Conservation (phyloP, 495 filamentous ascomycete genomes). For the Hypomontagnella monticulosa region DNA sequence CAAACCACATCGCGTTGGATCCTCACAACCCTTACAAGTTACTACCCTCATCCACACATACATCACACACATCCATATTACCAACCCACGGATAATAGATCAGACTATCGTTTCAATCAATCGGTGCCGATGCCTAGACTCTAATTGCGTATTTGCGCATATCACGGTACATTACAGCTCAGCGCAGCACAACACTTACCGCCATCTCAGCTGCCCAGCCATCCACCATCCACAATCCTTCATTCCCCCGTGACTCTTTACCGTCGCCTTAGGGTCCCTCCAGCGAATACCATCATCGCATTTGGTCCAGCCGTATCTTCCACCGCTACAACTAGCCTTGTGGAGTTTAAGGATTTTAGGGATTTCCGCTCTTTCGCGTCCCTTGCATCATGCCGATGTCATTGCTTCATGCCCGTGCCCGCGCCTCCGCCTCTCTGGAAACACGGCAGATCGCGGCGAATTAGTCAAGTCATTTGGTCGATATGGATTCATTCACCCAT, state of each 20-base stretch:
- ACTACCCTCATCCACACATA: slow-evolving; percentile 5
- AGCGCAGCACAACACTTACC: slow-evolving; percentile 39
- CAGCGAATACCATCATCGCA: slow-evolving; percentile 19
- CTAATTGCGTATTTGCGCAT: slow-evolving; percentile 26
- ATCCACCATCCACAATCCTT: slow-evolving; percentile 30
- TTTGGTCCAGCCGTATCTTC: slow-evolving; percentile 5
- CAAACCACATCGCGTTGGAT: slow-evolving; percentile 20
- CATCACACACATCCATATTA: slow-evolving; percentile 2
- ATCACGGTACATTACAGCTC: slow-evolving; percentile 39
- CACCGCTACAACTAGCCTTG: slow-evolving; percentile 27
- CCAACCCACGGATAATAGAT: slow-evolving; percentile 25
- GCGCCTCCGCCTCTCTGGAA: not conserved
- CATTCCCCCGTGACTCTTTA: slow-evolving; percentile 31
- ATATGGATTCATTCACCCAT: slow-evolving; percentile 15
- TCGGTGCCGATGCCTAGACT: slow-evolving; percentile 12
- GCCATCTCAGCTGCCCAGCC: slow-evolving; percentile 36
- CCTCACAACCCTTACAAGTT: not conserved
- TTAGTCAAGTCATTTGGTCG: slow-evolving; percentile 4
- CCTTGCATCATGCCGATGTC: slow-evolving; percentile 36
- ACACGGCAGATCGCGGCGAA: not conserved
- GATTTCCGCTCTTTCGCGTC: slow-evolving; percentile 35
- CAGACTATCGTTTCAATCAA: not conserved
- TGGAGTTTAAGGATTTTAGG: slow-evolving; percentile 3
- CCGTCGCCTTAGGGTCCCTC: slow-evolving; percentile 16
- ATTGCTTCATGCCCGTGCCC: slow-evolving; percentile 2